Evolutionary conservation across 345 rosid genomes (phyloP), one percentile per base, ranked within the genome.

Genomic region (Linum tenue): DNA sequence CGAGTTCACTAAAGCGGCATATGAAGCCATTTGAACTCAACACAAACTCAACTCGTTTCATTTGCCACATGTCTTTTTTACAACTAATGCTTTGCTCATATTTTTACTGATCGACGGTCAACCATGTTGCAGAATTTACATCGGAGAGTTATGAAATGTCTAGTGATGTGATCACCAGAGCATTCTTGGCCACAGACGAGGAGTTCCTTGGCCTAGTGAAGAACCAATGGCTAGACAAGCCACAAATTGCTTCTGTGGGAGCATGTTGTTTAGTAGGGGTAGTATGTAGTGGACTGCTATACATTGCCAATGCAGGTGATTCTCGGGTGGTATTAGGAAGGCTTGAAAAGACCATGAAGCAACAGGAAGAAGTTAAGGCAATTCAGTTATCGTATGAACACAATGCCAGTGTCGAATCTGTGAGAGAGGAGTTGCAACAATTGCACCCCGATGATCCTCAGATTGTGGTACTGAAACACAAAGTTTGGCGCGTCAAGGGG

Each of bases 371-470:
- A 17, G 60, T 57, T 37, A 57, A 57, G 38, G 60, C 60, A 1
- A 57, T 57, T 57, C 60, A 57, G 60, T 37, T 57, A 7, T 57
- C 60, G 3, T 57, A 35, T 7, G 60, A 57, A 37, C 60, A 57
- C 60, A 57, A 57, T 22, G 60, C 60, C 11, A 57, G 60, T 17
- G 8, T 57, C 16, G 60, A 57, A 57, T 17, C 37, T 37, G 60
- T 57, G 60, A 57, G 60, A 57, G 60, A 57, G 37, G 60, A 57
- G 38, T 37, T 57, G 60, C 31, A 16, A 12, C 5, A 35, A 17
- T 16, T 57, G 60, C 60, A 57, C 22, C 60, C 60, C 36, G 35
- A 57, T 57, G 60, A 57, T 57, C 60, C 60, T 37, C 60, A 57
- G 60, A 57, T 57, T 57, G 60, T 57, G 2, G 60, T 57, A 9